phyloP scores from a whole-genome alignment of 306 rosid species.

The Prunus persica region Prunus_persica_NCBIv2 NC_034012.1:6216501-6217000 shows the following conservation, averaged over 20 bases:
- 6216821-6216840: neutral
- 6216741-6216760: neutral
- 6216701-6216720: no score
- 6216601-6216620: no score
- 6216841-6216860: neutral
- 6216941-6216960: slow-evolving; percentile 16
- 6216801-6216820: neutral
- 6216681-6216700: no score
- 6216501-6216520: no score
- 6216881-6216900: neutral
- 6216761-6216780: neutral
- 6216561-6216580: no score
- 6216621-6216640: no score
- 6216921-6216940: neutral
- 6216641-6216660: no score
- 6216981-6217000: slow-evolving; percentile 98
- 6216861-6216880: neutral
- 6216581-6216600: no score
- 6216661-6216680: no score
- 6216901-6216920: neutral
- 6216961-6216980: slow-evolving; percentile 29
- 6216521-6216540: no score
- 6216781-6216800: neutral
- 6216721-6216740: no score
- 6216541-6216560: no score